Percentiles rank a stretch among this genome's conserved stretches.
Conservation (phyloP, 768 basidiomycete species). For the Chalciporus pseudorubinellus region DNA sequence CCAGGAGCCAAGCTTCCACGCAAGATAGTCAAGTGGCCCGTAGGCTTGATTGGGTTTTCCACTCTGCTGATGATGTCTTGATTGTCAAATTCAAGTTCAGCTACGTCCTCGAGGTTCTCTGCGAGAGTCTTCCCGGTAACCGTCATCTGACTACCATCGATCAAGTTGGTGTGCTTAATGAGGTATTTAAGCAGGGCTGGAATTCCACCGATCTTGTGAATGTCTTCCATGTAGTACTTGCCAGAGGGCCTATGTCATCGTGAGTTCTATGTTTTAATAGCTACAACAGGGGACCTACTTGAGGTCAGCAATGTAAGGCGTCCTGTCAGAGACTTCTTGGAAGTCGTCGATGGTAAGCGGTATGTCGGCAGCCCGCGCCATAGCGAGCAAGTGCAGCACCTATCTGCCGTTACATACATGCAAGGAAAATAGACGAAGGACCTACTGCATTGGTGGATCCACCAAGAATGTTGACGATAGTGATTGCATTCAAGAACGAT, state of each 20-base stretch:
- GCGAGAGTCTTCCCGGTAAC: conserved; percentile 90
- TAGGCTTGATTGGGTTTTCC: conserved; percentile 78
- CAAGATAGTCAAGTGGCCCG: conserved; percentile 85
- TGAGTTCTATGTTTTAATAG: conserved; percentile 5
- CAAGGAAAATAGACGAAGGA: neutral
- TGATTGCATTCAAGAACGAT: conserved; percentile 82
- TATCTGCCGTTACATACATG: conserved; percentile 25
- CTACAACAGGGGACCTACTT: conserved; percentile 44
- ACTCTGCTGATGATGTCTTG: conserved; percentile 78
- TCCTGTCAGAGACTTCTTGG: conserved; percentile 73
- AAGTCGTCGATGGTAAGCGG: conserved; percentile 83
- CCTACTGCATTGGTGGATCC: conserved; percentile 86
- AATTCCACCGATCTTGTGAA: conserved; percentile 82
- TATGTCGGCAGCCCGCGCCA: conserved; percentile 77
- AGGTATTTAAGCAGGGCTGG: conserved; percentile 85
- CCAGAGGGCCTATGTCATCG: conserved; percentile 62
- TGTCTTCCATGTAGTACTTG: conserved; percentile 87
- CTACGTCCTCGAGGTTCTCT: conserved; percentile 78
- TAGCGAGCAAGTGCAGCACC: conserved; percentile 83
- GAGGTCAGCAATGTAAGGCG: conserved; percentile 83
- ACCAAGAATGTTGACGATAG: conserved; percentile 74
- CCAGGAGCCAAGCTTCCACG: conserved; percentile 87
- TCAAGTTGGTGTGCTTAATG: conserved; percentile 70
- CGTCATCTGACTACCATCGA: conserved; percentile 81
- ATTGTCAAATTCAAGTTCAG: conserved; percentile 63